phyloP scores from a whole-genome alignment of 1,139 yeast genomes.

The Diutina catenulata region DNA sequence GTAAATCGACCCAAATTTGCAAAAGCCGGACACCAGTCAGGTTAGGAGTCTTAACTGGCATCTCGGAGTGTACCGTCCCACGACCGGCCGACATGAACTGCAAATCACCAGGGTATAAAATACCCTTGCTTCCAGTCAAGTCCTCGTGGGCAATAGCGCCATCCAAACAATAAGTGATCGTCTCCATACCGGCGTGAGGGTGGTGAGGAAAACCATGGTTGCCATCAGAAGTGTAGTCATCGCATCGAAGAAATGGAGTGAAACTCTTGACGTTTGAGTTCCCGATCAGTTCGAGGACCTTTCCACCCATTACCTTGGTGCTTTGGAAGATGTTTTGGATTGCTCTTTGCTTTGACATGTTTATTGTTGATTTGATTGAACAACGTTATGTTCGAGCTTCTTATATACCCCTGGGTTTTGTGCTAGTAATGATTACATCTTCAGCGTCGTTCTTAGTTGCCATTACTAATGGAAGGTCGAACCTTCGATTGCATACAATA shows the following conservation, averaged over 20 bases:
- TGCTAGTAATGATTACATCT: too few species aligned
- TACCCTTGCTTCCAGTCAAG: conserved; percentile 75
- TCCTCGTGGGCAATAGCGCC: conserved; percentile 88
- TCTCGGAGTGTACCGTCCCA: conserved; percentile 79
- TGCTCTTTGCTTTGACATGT: conserved; percentile 1
- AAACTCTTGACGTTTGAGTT: conserved; percentile 54
- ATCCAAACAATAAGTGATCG: conserved; percentile 60
- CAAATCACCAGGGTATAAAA: conserved; percentile 72
- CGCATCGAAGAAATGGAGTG: conserved; percentile 76
- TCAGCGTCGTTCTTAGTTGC: too few species aligned
- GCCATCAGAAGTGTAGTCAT: conserved; percentile 47
- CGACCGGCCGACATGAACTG: conserved; percentile 94
- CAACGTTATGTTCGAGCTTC: neutral
- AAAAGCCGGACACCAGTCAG: conserved; percentile 56
- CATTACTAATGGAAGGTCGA: too few species aligned
- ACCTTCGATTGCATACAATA: too few species aligned
- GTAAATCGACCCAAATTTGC: conserved; percentile 90
- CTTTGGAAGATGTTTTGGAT: neutral
- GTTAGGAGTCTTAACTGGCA: conserved; percentile 55
- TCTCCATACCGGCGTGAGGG: conserved; percentile 89
- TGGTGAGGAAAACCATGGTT: conserved; percentile 79
- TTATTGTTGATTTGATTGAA: neutral
- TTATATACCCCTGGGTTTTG: neutral
- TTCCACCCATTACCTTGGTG: conserved; percentile 56
- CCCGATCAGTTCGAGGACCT: conserved; percentile 80